Base-by-base conservation (phyloP, 2,329 filamentous ascomycete species). In the Stylonectria norvegica region DNA sequence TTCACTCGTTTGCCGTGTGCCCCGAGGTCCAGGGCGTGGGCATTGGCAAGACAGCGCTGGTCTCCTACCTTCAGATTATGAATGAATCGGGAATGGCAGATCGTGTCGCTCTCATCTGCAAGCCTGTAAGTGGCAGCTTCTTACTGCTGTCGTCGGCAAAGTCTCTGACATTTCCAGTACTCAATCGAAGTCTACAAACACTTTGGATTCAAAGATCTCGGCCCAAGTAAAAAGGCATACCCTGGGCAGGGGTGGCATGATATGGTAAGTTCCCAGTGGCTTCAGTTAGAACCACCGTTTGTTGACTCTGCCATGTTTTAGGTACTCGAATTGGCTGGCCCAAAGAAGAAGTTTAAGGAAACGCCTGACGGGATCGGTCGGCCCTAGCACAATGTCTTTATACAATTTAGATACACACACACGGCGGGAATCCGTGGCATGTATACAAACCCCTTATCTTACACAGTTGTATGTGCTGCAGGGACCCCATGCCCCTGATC, bases 1-100 rank as follows among this genome's bases (percentile, higher is more conserved):
- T 95, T 35, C 90, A 96, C 65, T 91, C 86, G 1, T 73, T 96
- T 5, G 87, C 86, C 14, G 83, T 95, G 5, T 72, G 85, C 39
- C 88, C 87, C 1, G 78, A 82, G 43, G 79, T 89, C 41, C 87
- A 93, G 50, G 73, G 79, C 22, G 79, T 81, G 42, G 85, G 87
- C 1, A 70, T 95, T 3, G 90, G 86, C 12, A 81, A 77, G 48
- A 80, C 83, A 15, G 67, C 94, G 44, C 72, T 95, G 68, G 83
- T 79, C 62, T 76, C 83, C 4, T 95, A 89, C 58, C 73, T 90
- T 40, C 83, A 90, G 60, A 78, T 86, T 38, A 84, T 93, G 65
- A 81, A 79, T 57, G 77, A 79, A 45, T 78, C 83, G 2, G 81
- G 75, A 2, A 74, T 87, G 34, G 86, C 81, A 3, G 81, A 89